Evolutionary conservation across 352 stramenopile species (phyloP).

Genomic region (Plasmopara muralis): DNA sequence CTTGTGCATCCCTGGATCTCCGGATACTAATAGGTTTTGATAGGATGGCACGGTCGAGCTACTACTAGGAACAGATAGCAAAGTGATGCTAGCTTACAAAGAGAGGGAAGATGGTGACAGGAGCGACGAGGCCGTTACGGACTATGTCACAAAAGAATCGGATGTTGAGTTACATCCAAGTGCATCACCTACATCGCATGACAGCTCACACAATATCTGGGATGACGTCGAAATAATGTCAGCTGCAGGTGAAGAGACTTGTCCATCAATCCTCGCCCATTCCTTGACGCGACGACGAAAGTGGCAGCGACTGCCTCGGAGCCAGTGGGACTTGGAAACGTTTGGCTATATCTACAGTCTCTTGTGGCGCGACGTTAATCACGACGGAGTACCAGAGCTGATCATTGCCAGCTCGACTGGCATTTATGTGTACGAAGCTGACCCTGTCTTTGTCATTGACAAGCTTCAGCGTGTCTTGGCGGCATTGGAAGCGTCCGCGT

Average conservation of each 20-base stretch:
- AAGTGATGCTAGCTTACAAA: constrained; percentile 57
- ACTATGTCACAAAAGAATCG: constrained; percentile 6
- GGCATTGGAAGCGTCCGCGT: constrained; percentile 7
- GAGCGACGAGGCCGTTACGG: background rate
- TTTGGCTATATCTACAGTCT: constrained; percentile 74
- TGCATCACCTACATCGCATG: constrained; percentile 10
- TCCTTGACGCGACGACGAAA: constrained; percentile 11
- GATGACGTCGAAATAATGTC: constrained; percentile 11
- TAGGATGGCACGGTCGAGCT: constrained; percentile 59
- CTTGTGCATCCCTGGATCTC: background rate
- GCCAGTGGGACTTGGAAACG: constrained; percentile 40
- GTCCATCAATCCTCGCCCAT: background rate
- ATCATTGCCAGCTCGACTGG: constrained; percentile 58
- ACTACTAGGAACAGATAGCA: constrained; percentile 53
- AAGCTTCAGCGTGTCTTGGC: constrained; percentile 26
- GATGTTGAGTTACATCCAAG: constrained; percentile 1
- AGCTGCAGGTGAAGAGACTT: constrained; percentile 2
- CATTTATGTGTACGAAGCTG: constrained; percentile 59
- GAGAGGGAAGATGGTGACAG: background rate
- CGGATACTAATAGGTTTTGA: background rate
- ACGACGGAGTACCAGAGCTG: constrained; percentile 54
- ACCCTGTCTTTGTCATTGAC: constrained; percentile 31
- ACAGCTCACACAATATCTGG: constrained; percentile 29
- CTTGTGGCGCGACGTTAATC: constrained; percentile 56
- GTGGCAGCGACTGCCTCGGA: constrained; percentile 29